Conservation (phyloP, 2,329 filamentous ascomycete genomes). For the Lomentospora prolificans region DNA sequence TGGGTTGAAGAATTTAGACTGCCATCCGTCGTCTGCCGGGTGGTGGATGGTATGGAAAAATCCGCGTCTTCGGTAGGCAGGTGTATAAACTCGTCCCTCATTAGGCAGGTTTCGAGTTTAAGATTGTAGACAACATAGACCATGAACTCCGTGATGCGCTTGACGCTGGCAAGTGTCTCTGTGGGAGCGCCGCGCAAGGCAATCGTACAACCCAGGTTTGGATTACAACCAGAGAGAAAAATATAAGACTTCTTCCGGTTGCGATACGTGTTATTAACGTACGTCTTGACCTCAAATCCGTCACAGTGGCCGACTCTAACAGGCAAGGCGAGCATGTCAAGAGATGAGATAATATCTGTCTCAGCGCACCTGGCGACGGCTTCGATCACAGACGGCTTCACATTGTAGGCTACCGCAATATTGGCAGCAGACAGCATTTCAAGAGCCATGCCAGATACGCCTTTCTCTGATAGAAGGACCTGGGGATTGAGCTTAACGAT, state of each 20-base stretch:
- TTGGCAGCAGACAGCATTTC: slow-evolving; percentile 80
- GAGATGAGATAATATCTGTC: slow-evolving; percentile 84
- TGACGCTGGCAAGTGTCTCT: slow-evolving; percentile 64
- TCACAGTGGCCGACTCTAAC: slow-evolving; percentile 71
- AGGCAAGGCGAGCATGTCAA: slow-evolving; percentile 74
- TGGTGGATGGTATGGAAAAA: slow-evolving; percentile 10
- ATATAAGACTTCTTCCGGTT: slow-evolving; percentile 89
- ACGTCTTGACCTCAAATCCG: slow-evolving; percentile 93
- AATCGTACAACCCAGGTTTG: slow-evolving; percentile 89
- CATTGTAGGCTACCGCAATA: slow-evolving; percentile 91
- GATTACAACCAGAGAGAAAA: slow-evolving; percentile 82
- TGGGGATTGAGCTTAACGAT: slow-evolving; percentile 81
- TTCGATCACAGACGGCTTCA: slow-evolving; percentile 91
- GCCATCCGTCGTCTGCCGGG: slow-evolving; percentile 17
- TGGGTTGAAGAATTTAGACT: slow-evolving; percentile 2
- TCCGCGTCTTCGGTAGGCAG: slow-evolving; percentile 55
- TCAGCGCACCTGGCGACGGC: slow-evolving; percentile 89
- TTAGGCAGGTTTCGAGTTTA: slow-evolving; percentile 86
- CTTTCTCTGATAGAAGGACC: slow-evolving; percentile 82
- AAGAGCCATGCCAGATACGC: slow-evolving; percentile 82
- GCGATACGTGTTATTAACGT: slow-evolving; percentile 64
- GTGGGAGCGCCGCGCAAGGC: slow-evolving; percentile 74
- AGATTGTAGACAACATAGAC: slow-evolving; percentile 97
- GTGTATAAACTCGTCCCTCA: slow-evolving; percentile 85
- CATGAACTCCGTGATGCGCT: slow-evolving; percentile 96